Evolutionary conservation across 73 alveolate species (phyloP).

Genomic region (Paramecium caudatum): DNA sequence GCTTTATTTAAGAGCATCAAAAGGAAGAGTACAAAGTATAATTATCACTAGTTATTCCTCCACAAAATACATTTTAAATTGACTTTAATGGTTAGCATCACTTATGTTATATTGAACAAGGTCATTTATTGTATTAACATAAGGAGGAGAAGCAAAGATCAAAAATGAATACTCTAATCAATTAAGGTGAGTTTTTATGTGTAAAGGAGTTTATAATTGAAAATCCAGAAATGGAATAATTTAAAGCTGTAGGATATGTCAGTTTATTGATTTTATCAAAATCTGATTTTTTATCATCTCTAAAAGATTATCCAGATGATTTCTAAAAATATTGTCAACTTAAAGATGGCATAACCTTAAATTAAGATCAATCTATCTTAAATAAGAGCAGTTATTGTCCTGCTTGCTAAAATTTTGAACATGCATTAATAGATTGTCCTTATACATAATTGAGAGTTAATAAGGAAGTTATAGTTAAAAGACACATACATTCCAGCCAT

Average conservation of each 20-base stretch:
- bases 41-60: neutral
- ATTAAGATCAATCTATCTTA: neutral
- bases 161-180: neutral
- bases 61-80: slow-evolving; percentile 25
- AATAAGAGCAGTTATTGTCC: slow-evolving; percentile 7
- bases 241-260: slow-evolving; percentile 63
- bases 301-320: slow-evolving; percentile 55
- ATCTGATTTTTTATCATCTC: slow-evolving; percentile 9
- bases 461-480: slow-evolving; percentile 18
- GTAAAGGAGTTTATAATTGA: slow-evolving; percentile 36
- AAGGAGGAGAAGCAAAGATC: slow-evolving; percentile 29
- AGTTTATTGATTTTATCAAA: slow-evolving; percentile 55
- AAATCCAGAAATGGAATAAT: slow-evolving; percentile 31
- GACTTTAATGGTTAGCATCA: slow-evolving; percentile 38
- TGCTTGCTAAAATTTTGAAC: slow-evolving; percentile 46
- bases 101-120: slow-evolving; percentile 55
- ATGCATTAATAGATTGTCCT: neutral
- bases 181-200: slow-evolving; percentile 21
- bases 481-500: too few relatives aligned
- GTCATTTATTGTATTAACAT: slow-evolving; percentile 22
- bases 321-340: slow-evolving; percentile 22
- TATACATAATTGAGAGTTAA: neutral
- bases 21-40: neutral
- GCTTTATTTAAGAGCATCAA: slow-evolving; percentile 16
- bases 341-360: neutral